Conservation (phyloP, 352 stramenopile species). For the Phytophthora pistaciae region DNA sequence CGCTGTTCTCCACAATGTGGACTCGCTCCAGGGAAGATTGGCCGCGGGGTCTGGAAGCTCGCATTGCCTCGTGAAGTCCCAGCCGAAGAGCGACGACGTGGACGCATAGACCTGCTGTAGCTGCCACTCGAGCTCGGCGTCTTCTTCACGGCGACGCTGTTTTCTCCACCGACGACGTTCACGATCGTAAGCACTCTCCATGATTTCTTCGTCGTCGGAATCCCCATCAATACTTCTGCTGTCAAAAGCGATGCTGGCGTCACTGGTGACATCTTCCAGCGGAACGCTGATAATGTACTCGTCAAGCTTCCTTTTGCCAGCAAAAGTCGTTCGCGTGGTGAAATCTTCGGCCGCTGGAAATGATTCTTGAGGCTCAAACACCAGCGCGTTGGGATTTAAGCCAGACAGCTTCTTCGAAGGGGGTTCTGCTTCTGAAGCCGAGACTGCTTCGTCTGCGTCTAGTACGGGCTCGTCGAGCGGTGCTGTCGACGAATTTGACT, state of each 20-base stretch:
- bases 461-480: conserved; percentile 21
- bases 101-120: conserved; percentile 82
- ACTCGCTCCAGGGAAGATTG: conserved; percentile 53
- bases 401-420: conserved; percentile 24
- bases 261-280: conserved; percentile 40
- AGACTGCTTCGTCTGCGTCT: conserved; percentile 15
- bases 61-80: conserved; percentile 74
- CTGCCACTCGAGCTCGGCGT: conserved; percentile 68
- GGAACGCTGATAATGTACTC: conserved; percentile 69
- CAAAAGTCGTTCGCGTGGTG: conserved; percentile 11
- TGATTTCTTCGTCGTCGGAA: conserved; percentile 37
- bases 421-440: conserved; percentile 3
- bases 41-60: conserved; percentile 39
- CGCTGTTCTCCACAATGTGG: conserved; percentile 69
- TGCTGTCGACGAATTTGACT: conserved; percentile 15
- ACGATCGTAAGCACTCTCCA: conserved; percentile 15
- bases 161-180: conserved; percentile 33
- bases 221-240: conserved; percentile 23
- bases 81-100: conserved; percentile 75
- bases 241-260: conserved; percentile 23
- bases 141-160: conserved; percentile 55
- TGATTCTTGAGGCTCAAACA: conserved; percentile 55
- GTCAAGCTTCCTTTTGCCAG: conserved; percentile 77
- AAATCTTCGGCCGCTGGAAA: conserved; percentile 1
- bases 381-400: conserved; percentile 69